These are phyloP conservation scores for Cubamyces lactineus DNA, from an alignment of 768 basidiomycete species.

Conservation along the genomic window DNA sequence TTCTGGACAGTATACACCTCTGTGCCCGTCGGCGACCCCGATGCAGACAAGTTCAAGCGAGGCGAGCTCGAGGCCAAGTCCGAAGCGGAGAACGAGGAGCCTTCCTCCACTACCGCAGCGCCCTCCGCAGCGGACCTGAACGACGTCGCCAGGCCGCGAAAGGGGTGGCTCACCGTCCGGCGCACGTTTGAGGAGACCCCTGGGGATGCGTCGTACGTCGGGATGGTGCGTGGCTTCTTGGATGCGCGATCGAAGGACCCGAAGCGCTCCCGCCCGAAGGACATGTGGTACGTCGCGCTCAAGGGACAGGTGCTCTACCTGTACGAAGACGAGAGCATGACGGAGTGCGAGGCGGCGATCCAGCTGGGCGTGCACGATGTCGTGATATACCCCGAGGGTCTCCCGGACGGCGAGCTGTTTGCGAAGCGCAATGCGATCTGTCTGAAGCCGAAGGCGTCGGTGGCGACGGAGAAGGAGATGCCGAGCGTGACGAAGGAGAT, in stretches of 20 bases:
- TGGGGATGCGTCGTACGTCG: conserved; percentile 72
- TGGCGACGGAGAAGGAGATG: conserved; percentile 39
- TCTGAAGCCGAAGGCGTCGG: conserved; percentile 54
- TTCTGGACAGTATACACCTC: conserved; percentile 81
- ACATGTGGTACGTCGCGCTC: conserved; percentile 90
- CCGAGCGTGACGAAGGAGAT: conserved; percentile 59
- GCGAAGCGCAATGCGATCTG: conserved; percentile 89
- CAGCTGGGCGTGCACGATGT: conserved; percentile 83
- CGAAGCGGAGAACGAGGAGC: conserved; percentile 33
- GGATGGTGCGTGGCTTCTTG: conserved; percentile 77
- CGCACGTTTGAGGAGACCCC: conserved; percentile 72
- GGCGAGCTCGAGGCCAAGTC: conserved; percentile 29
- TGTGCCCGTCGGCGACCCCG: conserved; percentile 68
- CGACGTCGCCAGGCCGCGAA: conserved; percentile 67
- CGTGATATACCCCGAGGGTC: conserved; percentile 70
- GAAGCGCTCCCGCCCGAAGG: conserved; percentile 81
- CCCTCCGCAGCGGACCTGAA: conserved; percentile 40
- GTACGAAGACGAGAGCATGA: conserved; percentile 91
- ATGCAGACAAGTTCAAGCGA: conserved; percentile 40
- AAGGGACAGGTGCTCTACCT: conserved; percentile 91
- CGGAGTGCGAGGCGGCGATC: conserved; percentile 89
- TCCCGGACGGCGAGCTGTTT: conserved; percentile 88
- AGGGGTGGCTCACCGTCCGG: conserved; percentile 84
- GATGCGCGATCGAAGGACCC: conserved; percentile 86
- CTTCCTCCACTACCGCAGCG: conserved; percentile 35